These are phyloP conservation scores for Pholiota microspora DNA, from an alignment of 768 basidiomycete genomes.

Conservation along the genomic window DNA sequence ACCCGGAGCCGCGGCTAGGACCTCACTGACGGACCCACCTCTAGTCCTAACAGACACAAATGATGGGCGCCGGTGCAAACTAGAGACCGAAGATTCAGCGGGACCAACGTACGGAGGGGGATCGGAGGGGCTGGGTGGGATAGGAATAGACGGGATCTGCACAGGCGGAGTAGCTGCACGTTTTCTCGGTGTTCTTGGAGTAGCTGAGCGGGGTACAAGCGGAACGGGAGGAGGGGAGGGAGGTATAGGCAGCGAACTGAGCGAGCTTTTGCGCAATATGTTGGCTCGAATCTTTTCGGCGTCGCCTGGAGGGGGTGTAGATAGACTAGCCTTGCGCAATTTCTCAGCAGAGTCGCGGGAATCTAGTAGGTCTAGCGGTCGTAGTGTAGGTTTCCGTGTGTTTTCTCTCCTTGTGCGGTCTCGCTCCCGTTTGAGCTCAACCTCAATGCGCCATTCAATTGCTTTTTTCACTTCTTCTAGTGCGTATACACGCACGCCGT, in stretches of 20 bases:
- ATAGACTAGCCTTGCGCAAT: constrained; percentile 44
- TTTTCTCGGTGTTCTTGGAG: constrained; percentile 29
- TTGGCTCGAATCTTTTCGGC: constrained; percentile 23
- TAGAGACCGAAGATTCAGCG: constrained; percentile 29
- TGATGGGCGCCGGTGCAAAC: constrained; percentile 39
- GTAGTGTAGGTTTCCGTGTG: constrained; percentile 47
- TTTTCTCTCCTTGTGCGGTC: constrained; percentile 71
- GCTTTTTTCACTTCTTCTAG: constrained; percentile 84
- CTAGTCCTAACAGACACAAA: constrained; percentile 42
- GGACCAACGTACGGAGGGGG: constrained; percentile 65
- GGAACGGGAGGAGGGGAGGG: constrained; percentile 32
- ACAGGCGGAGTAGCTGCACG: constrained; percentile 31
- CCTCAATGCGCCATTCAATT: constrained; percentile 85
- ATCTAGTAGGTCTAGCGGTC: constrained; percentile 31
- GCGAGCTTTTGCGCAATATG: constrained; percentile 40
- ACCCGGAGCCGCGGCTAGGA: constrained; percentile 48
- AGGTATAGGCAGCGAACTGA: constrained; percentile 27
- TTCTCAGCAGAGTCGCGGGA: constrained; percentile 45
- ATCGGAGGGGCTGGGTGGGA: constrained; percentile 37
- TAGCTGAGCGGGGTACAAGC: constrained; percentile 43
- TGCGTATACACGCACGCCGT: constrained; percentile 87
- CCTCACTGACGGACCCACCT: constrained; percentile 56
- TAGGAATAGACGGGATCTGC: constrained; percentile 21
- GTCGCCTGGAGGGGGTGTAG: constrained; percentile 44
- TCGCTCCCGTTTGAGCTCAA: constrained; percentile 71